Conservation (phyloP, 176 grass and related monocot genomes). For the Melocanna baccifera region DNA sequence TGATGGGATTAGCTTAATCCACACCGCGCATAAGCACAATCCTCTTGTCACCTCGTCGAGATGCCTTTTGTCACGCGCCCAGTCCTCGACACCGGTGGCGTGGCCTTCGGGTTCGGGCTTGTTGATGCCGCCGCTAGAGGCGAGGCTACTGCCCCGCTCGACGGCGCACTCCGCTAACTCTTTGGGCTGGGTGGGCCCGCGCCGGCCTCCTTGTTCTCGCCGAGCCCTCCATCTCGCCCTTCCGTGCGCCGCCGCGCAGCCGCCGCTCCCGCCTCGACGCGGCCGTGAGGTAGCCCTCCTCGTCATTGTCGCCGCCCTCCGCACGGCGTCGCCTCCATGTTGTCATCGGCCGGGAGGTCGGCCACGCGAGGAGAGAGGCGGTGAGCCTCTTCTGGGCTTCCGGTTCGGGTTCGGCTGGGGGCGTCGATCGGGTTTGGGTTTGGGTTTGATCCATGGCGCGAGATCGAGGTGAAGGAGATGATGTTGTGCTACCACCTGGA, state of each 20-base stretch:
- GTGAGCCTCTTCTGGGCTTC: background rate
- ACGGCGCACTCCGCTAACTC: slow-evolving; percentile 82
- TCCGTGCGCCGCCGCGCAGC: slow-evolving; percentile 22
- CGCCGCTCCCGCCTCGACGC: slow-evolving; percentile 44
- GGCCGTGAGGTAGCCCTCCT: slow-evolving; percentile 47
- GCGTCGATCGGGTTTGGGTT: slow-evolving; percentile 24
- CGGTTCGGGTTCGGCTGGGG: background rate
- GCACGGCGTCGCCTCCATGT: slow-evolving; percentile 18
- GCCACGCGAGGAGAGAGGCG: slow-evolving; percentile 28
- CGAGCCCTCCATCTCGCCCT: slow-evolving; percentile 29
- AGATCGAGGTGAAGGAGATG: background rate
- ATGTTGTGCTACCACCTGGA: no score
- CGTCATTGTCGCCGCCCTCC: slow-evolving; percentile 1
- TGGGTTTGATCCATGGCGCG: slow-evolving; percentile 52
- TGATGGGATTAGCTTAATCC: no score
- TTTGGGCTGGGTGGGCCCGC: slow-evolving; percentile 66
- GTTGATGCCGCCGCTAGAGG: no score
- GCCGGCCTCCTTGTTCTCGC: no score
- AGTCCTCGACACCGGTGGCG: no score
- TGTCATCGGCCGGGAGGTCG: slow-evolving; percentile 54
- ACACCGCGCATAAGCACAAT: no score
- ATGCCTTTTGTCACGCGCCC: no score
- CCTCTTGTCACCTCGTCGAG: no score
- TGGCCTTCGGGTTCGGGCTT: no score
- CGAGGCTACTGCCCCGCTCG: slow-evolving; percentile 69